Evolutionary conservation across 352 stramenopile species (phyloP).

Genomic region (Salisapilia sapeloensis): DNA sequence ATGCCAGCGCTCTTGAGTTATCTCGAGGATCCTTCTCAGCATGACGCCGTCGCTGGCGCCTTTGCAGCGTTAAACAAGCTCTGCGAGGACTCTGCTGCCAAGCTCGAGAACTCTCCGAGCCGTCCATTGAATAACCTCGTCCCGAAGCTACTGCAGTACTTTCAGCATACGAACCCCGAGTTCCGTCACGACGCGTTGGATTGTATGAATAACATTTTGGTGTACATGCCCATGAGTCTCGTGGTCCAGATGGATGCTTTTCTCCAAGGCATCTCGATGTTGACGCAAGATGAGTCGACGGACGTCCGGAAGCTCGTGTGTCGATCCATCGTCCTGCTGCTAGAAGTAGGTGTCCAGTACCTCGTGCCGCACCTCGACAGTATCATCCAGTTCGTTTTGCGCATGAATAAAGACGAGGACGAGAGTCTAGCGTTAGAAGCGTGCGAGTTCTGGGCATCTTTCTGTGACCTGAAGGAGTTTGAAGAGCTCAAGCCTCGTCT

Average conservation of each 20-base stretch:
- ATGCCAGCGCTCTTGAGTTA: conserved; percentile 49
- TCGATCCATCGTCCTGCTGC: conserved; percentile 83
- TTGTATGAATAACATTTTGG: conserved; percentile 82
- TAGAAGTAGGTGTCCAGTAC: conserved; percentile 80
- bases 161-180: conserved; percentile 53
- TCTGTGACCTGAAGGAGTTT: conserved; percentile 78
- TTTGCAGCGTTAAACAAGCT: conserved; percentile 81
- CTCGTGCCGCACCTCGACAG: conserved; percentile 78
- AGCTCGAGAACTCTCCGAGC: conserved; percentile 78
- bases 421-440: conserved; percentile 79
- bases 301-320: conserved; percentile 78
- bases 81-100: conserved; percentile 78
- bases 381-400: conserved; percentile 86
- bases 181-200: conserved; percentile 79
- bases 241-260: conserved; percentile 85
- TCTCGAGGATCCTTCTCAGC: conserved; percentile 42
- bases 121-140: conserved; percentile 77
- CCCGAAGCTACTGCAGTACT: conserved; percentile 80
- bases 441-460: conserved; percentile 84
- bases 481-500: conserved; percentile 86
- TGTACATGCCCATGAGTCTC: conserved; percentile 77
- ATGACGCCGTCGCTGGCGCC: conserved; percentile 51
- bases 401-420: conserved; percentile 71
- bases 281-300: conserved; percentile 70
- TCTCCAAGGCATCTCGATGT: conserved; percentile 72